phyloP scores from a whole-genome alignment of 2,329 filamentous ascomycete species.

The Myriosclerotinia curreyana region DNA sequence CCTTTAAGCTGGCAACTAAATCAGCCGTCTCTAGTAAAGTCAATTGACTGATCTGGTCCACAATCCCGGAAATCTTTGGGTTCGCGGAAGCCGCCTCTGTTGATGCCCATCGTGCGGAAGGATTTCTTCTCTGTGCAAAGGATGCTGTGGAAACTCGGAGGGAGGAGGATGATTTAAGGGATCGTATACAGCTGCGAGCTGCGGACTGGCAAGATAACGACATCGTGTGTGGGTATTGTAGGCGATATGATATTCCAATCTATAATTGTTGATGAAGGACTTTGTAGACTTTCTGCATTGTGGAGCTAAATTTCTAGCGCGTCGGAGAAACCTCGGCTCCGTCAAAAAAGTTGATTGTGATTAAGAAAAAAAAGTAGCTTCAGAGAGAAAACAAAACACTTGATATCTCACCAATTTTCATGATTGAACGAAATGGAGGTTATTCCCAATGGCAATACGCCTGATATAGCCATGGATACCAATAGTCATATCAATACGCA shows the following conservation, averaged over 20 bases:
- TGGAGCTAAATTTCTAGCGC: conserved; percentile 25
- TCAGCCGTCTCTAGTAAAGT: conserved; percentile 97
- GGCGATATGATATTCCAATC: conserved; percentile 22
- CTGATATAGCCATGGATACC: conserved; percentile 43
- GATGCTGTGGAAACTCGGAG: conserved; percentile 47
- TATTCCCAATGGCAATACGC: conserved; percentile 55
- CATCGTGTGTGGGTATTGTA: conserved; percentile 47
- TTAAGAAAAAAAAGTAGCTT: conserved; percentile 24
- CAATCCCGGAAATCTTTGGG: conserved; percentile 91
- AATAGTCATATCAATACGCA: conserved; percentile 42
- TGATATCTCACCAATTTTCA: conserved; percentile 11
- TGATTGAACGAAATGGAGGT: conserved; percentile 16
- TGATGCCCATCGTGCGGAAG: conserved; percentile 74
- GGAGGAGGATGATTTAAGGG: conserved; percentile 52
- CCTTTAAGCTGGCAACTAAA: conserved; percentile 92
- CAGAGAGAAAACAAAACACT: conserved; percentile 12
- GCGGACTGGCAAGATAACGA: conserved; percentile 61
- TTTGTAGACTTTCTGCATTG: conserved; percentile 23
- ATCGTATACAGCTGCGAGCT: conserved; percentile 62
- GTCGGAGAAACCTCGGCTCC: conserved; percentile 16
- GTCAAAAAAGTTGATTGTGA: conserved; percentile 19
- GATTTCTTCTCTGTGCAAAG: conserved; percentile 47
- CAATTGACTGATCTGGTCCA: conserved; percentile 98
- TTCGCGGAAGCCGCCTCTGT: conserved; percentile 69
- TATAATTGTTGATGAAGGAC: conserved; percentile 29